These are phyloP conservation scores for Barnettozyma vustinii DNA, from an alignment of 805 yeast genomes.

Conservation along the genomic window DNA sequence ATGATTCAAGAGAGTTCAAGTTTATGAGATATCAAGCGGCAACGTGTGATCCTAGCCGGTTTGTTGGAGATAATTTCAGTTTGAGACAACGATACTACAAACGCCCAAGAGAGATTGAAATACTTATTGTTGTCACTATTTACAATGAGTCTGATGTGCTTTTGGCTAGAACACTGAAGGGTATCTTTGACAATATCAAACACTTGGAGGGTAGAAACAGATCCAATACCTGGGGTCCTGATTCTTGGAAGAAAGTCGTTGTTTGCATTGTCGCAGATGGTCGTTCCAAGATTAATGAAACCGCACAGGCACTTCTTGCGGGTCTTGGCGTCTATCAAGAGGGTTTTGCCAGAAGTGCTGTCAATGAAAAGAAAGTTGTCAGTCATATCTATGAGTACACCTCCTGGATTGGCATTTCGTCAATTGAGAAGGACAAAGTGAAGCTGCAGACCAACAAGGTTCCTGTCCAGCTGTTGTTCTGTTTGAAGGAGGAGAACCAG, in stretches of 20 bases:
- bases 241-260: slow-evolving; percentile 91
- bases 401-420: slow-evolving; percentile 79
- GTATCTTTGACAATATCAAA: slow-evolving; percentile 82
- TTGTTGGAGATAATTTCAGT: slow-evolving; percentile 57
- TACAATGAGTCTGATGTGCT: slow-evolving; percentile 84
- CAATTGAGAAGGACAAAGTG: slow-evolving; percentile 55
- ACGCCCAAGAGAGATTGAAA: slow-evolving; percentile 77
- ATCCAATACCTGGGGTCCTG: slow-evolving; percentile 86
- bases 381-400: slow-evolving; percentile 94
- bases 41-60: slow-evolving; percentile 83
- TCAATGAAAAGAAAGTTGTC: slow-evolving; percentile 73
- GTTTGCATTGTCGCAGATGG: slow-evolving; percentile 92
- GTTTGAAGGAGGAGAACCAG: slow-evolving; percentile 83
- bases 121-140: slow-evolving; percentile 82
- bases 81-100: slow-evolving; percentile 76
- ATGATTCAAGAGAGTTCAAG: slow-evolving; percentile 55
- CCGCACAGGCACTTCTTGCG: slow-evolving; percentile 74
- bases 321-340: slow-evolving; percentile 92
- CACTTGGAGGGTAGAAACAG: slow-evolving; percentile 62
- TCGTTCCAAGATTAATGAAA: slow-evolving; percentile 72
- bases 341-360: slow-evolving; percentile 89
- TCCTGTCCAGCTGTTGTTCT: slow-evolving; percentile 86
- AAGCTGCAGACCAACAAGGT: slow-evolving; percentile 62
- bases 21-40: slow-evolving; percentile 93
- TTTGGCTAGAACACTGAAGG: slow-evolving; percentile 81